These are phyloP conservation scores for Aureobasidium leucospermi DNA, from an alignment of 2,329 filamentous ascomycete species.

Conservation along the genomic window DNA sequence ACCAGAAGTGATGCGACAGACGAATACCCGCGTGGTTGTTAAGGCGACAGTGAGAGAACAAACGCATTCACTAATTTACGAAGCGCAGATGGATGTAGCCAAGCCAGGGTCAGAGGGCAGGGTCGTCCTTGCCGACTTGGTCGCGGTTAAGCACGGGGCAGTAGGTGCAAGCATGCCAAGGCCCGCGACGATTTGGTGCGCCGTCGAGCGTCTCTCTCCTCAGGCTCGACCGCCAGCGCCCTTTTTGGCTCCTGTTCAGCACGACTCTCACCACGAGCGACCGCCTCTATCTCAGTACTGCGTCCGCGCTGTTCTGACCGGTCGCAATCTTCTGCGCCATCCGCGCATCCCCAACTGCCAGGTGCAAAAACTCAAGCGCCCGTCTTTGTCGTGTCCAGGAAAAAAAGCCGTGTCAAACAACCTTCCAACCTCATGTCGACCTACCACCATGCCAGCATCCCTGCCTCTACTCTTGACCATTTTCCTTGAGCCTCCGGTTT, in stretches of 20 bases:
- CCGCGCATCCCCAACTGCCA: background rate
- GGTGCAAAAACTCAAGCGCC: background rate
- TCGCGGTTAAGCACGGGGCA: too few relatives aligned
- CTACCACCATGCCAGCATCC: constrained; percentile 43
- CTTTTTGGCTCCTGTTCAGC: background rate
- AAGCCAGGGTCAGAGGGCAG: constrained; percentile 1
- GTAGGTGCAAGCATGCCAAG: background rate
- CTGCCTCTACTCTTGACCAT: constrained; percentile 38
- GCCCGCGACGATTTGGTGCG: background rate
- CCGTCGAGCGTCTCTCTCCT: background rate
- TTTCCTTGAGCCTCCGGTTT: constrained; percentile 46
- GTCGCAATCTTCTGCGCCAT: background rate
- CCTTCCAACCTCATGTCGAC: constrained; percentile 33
- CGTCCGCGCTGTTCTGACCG: background rate
- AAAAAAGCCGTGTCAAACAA: constrained; percentile 12
- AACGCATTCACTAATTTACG: background rate
- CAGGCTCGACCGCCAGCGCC: background rate
- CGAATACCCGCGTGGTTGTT: background rate
- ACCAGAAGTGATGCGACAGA: constrained; percentile 1
- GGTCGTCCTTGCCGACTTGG: background rate
- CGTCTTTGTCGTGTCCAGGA: constrained; percentile 7
- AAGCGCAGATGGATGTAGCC: background rate
- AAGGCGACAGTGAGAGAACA: background rate
- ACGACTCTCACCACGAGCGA: background rate
- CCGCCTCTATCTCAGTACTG: background rate